Evolutionary conservation across 169 alveolate genomes (phyloP).

Genomic region (Plasmodium adleri): DNA sequence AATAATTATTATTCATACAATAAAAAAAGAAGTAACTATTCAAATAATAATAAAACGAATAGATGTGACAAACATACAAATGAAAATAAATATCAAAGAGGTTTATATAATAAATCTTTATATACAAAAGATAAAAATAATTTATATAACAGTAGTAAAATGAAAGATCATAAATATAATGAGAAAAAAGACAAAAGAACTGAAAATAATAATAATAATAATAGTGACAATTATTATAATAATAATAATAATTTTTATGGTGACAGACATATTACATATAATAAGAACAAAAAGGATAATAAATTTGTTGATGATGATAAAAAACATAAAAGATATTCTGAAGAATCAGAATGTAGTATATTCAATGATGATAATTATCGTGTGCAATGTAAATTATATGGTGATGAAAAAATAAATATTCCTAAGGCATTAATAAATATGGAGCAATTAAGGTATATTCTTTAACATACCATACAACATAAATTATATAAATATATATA

Average conservation of each 20-base stretch:
- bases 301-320: neutral
- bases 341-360: conserved; percentile 34
- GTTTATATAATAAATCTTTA: conserved; percentile 18
- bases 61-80: too few relatives aligned
- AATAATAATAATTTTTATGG: neutral
- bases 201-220: conserved; percentile 1
- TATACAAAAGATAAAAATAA: conserved; percentile 1
- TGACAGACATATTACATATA: neutral
- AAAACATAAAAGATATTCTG: neutral
- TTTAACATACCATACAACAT: neutral
- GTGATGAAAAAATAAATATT: conserved; percentile 26
- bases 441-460: conserved; percentile 23
- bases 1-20: neutral
- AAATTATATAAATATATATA: neutral
- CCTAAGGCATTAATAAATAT: conserved; percentile 22
- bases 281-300: neutral
- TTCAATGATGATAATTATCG: conserved; percentile 45
- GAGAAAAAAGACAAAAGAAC: neutral
- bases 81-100: neutral
- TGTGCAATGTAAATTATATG: conserved; percentile 28
- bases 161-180: neutral
- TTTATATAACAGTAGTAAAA: neutral
- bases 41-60: too few relatives aligned
- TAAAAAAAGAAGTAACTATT: too few relatives aligned
- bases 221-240: neutral